Conservation (phyloP, 2,329 filamentous ascomycete species). For the Zymoseptoria tritici region DNA sequence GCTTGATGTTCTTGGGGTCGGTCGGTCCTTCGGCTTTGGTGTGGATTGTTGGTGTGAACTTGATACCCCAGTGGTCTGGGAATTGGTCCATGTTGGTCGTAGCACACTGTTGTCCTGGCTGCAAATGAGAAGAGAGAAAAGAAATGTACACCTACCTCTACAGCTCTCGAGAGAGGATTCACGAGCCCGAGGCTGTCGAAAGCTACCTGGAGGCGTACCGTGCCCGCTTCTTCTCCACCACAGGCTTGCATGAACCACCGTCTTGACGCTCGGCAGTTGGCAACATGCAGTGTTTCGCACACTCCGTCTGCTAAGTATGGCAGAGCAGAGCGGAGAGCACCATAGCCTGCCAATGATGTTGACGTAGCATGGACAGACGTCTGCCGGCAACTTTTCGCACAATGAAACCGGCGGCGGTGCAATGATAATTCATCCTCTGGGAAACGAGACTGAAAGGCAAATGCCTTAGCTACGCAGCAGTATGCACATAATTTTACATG, state of each 20-base stretch:
- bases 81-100: neutral
- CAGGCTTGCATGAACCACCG: neutral
- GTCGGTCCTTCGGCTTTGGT: conserved; percentile 11
- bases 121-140: neutral
- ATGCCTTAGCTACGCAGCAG: too few species aligned
- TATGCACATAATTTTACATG: too few species aligned
- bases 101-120: too few species aligned
- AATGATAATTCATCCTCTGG: too few species aligned
- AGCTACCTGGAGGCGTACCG: neutral
- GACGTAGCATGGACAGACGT: too few species aligned
- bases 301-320: too few species aligned
- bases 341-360: too few species aligned
- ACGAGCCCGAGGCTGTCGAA: neutral
- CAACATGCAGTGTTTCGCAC: neutral
- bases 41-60: conserved; percentile 11
- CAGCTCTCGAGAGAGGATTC: neutral
- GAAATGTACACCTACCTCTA: neutral
- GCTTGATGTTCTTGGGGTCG: conserved; percentile 10
- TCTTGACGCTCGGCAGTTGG: neutral
- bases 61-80: conserved; percentile 10
- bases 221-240: neutral
- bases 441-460: too few species aligned
- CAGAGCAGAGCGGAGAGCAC: too few species aligned
- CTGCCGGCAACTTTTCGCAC: too few species aligned
- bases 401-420: too few species aligned